These are phyloP conservation scores for Pouteria glomerata DNA, from an alignment of 148 eudicot species.

Conservation along the genomic window DNA sequence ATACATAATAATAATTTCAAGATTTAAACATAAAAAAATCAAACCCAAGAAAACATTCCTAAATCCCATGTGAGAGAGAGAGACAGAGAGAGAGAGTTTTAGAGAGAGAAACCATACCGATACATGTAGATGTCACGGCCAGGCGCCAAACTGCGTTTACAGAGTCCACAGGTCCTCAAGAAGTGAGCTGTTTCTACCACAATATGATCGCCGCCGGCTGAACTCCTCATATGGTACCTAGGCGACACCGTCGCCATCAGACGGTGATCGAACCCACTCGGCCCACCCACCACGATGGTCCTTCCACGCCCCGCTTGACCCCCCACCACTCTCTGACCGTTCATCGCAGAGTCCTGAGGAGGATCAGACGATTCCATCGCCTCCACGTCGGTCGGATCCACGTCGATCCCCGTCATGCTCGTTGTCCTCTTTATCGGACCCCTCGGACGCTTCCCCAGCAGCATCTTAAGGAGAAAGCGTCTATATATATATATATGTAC, in stretches of 20 bases:
- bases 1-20: too few species aligned
- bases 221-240: background rate
- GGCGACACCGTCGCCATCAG: conserved; percentile 10
- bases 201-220: background rate
- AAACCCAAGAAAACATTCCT: too few species aligned
- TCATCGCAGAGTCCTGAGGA: background rate
- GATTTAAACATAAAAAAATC: too few species aligned
- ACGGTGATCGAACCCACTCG: conserved; percentile 4
- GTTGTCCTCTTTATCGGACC: conserved; percentile 25
- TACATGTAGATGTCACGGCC: conserved; percentile 41
- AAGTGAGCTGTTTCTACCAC: conserved; percentile 16
- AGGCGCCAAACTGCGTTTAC: conserved; percentile 24
- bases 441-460: conserved; percentile 26
- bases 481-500: background rate
- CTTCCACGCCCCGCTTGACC: background rate
- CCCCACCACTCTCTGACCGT: background rate
- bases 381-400: conserved; percentile 7
- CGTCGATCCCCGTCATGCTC: conserved; percentile 24
- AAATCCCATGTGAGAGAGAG: background rate
- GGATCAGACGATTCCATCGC: background rate
- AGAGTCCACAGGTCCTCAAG: conserved; percentile 31
- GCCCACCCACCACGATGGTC: conserved; percentile 1
- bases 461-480: background rate
- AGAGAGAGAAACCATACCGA: conserved; percentile 13
- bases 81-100: too few species aligned